These are phyloP conservation scores for Posidonia oceanica DNA, from an alignment of 116 monocot genomes.

Conservation along the genomic window DNA sequence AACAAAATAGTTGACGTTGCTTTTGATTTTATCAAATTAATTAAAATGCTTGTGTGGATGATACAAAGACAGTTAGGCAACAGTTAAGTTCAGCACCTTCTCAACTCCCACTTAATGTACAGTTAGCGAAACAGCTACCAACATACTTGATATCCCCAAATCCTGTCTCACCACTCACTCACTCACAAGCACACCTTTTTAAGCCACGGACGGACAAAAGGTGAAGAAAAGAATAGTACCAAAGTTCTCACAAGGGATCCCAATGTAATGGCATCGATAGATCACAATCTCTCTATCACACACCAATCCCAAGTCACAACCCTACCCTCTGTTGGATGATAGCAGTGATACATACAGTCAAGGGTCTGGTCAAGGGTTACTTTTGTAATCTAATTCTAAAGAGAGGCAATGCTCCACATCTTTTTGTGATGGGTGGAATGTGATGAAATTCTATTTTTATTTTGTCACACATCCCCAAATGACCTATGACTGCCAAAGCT, in stretches of 20 bases:
- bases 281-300: no score
- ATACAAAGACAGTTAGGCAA: no score
- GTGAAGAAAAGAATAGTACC: background rate
- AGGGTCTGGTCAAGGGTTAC: background rate
- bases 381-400: background rate
- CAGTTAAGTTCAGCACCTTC: no score
- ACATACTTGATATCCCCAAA: background rate
- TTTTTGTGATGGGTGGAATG: background rate
- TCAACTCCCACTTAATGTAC: no score
- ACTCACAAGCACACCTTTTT: background rate
- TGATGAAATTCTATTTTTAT: background rate
- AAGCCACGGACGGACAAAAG: background rate
- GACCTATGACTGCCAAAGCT: background rate
- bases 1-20: no score
- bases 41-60: no score
- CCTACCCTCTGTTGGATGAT: background rate
- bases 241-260: background rate
- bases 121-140: background rate
- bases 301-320: background rate
- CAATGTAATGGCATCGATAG: background rate
- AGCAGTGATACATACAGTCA: background rate
- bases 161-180: background rate
- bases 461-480: background rate
- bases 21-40: no score
- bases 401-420: background rate